These are phyloP conservation scores for Kazachstania bromeliacearum DNA, from an alignment of 805 yeast genomes.

Conservation along the genomic window DNA sequence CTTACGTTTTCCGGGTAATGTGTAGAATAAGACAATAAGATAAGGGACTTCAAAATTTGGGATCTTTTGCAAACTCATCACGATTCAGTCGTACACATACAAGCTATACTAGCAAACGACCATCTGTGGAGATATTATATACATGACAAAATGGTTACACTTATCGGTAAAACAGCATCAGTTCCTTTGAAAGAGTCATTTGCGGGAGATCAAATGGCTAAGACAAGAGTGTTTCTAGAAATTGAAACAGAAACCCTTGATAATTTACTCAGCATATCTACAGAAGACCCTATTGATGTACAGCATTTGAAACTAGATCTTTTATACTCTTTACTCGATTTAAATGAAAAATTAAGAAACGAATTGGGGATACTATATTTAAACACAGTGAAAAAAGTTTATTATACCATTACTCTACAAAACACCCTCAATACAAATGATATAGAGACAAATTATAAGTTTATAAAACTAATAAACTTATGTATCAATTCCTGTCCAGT, in stretches of 20 bases:
- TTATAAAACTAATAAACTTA: conserved; percentile 13
- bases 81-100: not conserved
- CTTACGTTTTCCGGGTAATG: no score
- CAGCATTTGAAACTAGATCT: conserved; percentile 17
- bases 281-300: conserved; percentile 1
- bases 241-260: not conserved
- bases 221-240: conserved; percentile 1
- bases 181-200: not conserved
- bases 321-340: conserved; percentile 12
- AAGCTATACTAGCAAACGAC: not conserved
- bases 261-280: no score
- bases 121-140: no score
- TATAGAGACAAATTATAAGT: conserved; percentile 11
- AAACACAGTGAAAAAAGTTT: conserved; percentile 9
- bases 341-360: conserved; percentile 15
- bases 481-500: conserved; percentile 13
- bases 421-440: conserved; percentile 8
- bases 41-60: no score
- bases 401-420: conserved; percentile 6
- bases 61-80: not conserved
- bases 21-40: no score
- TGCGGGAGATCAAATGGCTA: conserved; percentile 5
- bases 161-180: not conserved
- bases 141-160: no score
- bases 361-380: conserved; percentile 13